A percentile compares a stretch with the other conserved stretches of the same genome.
These are phyloP conservation scores for Knufia fluminis DNA, from an alignment of 2,329 filamentous ascomycete genomes.

Conservation along the genomic window DNA sequence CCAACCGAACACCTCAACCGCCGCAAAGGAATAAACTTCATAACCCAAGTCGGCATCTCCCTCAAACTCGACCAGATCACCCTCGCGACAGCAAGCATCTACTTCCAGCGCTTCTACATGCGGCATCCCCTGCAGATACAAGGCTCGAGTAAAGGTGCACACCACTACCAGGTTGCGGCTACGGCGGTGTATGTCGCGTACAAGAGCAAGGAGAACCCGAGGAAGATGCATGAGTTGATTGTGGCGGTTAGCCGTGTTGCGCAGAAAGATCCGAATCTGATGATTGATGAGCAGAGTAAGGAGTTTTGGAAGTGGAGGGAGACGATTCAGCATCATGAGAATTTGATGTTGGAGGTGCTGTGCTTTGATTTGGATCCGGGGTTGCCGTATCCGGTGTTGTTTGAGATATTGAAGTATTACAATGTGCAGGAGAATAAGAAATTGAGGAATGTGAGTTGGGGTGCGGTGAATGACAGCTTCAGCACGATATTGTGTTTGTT, in stretches of 20 bases:
- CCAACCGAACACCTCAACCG: constrained; percentile 71
- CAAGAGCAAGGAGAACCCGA: constrained; percentile 93
- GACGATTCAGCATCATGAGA: constrained; percentile 84
- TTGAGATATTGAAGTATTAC: constrained; percentile 67
- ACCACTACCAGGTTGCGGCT: constrained; percentile 89
- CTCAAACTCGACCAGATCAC: constrained; percentile 88
- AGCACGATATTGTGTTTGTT: constrained; percentile 77
- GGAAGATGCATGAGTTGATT: constrained; percentile 91
- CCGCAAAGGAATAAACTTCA: constrained; percentile 92
- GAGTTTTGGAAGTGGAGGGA: constrained; percentile 98
- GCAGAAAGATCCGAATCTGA: constrained; percentile 81
- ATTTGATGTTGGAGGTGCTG: constrained; percentile 79
- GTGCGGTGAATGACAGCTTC: constrained; percentile 84
- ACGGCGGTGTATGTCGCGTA: constrained; percentile 89
- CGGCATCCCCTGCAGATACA: constrained; percentile 61
- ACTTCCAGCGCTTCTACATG: constrained; percentile 96
- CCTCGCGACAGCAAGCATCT: constrained; percentile 81
- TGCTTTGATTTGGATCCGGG: constrained; percentile 92
- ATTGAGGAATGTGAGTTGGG: constrained; percentile 80
- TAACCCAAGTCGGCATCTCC: constrained; percentile 85
- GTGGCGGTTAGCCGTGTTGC: constrained; percentile 89
- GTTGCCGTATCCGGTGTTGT: constrained; percentile 76
- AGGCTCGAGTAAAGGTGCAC: constrained; percentile 58
- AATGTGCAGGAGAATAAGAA: constrained; percentile 68
- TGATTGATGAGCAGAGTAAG: constrained; percentile 93